A percentile compares a stretch with the other conserved stretches of the same genome.
Conservation (phyloP, 1,139 yeast species). For the Blastobotrys indianensis region DNA sequence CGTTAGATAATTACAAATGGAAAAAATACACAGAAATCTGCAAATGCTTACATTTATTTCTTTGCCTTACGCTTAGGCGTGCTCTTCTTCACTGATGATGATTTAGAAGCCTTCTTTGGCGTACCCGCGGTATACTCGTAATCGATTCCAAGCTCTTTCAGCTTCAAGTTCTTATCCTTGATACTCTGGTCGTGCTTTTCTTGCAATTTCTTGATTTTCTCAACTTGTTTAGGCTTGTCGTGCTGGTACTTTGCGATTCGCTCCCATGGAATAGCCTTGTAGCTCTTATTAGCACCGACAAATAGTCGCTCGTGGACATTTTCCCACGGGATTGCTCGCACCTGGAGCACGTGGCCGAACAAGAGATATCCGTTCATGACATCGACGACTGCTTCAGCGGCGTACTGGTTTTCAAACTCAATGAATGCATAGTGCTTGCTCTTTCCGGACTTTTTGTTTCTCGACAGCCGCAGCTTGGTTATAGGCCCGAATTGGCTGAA, state of each 20-base stretch:
- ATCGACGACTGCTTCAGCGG: slow-evolving; percentile 85
- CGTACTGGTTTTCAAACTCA: slow-evolving; percentile 68
- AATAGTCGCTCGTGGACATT: slow-evolving; percentile 44
- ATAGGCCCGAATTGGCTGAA: slow-evolving; percentile 88
- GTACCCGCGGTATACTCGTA: slow-evolving; percentile 24
- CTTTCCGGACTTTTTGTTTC: slow-evolving; percentile 86
- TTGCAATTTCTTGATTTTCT: slow-evolving; percentile 55
- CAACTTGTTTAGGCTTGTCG: slow-evolving; percentile 51
- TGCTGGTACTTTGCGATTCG: slow-evolving; percentile 49
- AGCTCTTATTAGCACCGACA: slow-evolving; percentile 50
- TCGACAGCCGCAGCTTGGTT: slow-evolving; percentile 67
- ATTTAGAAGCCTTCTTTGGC: slow-evolving; percentile 5
- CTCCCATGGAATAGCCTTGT: slow-evolving; percentile 58
- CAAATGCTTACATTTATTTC: slow-evolving; percentile 8
- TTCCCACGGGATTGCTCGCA: slow-evolving; percentile 45
- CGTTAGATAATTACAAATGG: too few species aligned
- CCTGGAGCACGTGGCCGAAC: slow-evolving; percentile 79
- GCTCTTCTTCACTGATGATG: slow-evolving; percentile 7
- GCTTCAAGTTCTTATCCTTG: slow-evolving; percentile 43
- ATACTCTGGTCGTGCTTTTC: slow-evolving; percentile 45
- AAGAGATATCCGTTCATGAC: slow-evolving; percentile 92
- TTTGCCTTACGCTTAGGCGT: slow-evolving; percentile 11
- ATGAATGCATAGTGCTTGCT: slow-evolving; percentile 91
- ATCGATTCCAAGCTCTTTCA: slow-evolving; percentile 50
- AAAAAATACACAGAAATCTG: too few species aligned